Evolutionary conservation across 1,284 basidiomycete genomes (phyloP).

Genomic region (Trametes versicolor): DNA sequence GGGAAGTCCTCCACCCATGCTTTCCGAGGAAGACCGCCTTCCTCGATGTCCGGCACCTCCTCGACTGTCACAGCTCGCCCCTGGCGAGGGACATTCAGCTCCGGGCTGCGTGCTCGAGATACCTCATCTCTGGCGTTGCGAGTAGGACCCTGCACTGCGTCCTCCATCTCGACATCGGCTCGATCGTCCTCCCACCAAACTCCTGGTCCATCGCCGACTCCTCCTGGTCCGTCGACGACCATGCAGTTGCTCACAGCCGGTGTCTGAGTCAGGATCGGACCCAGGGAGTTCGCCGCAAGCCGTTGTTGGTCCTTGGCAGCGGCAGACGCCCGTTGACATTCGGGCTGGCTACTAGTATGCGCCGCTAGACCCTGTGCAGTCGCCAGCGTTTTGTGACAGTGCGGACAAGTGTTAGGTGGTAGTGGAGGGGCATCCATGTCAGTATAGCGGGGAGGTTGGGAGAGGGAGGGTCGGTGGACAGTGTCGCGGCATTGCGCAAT

Average conservation of each 20-base stretch:
- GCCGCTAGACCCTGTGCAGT: background rate
- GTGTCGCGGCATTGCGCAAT: no score
- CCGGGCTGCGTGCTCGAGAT: no score
- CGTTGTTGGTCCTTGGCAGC: background rate
- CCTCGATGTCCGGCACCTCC: conserved; percentile 29
- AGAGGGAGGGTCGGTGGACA: background rate
- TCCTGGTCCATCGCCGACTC: no score
- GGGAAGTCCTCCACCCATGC: conserved; percentile 26
- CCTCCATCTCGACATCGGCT: no score
- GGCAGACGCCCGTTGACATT: background rate
- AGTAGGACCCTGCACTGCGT: no score
- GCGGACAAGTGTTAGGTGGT: background rate
- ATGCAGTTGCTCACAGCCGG: background rate
- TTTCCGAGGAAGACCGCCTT: conserved; percentile 25
- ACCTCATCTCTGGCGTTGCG: no score
- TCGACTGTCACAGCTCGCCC: conserved; percentile 21
- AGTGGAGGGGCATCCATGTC: background rate
- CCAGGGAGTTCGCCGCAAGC: background rate
- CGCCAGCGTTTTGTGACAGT: background rate
- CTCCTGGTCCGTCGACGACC: no score
- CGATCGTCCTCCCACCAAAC: background rate
- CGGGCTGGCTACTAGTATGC: background rate
- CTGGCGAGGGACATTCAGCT: no score
- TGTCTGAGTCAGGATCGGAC: background rate
- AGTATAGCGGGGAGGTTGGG: background rate